phyloP scores from a whole-genome alignment of 805 yeast species.

The Metschnikowia lunata region DNA sequence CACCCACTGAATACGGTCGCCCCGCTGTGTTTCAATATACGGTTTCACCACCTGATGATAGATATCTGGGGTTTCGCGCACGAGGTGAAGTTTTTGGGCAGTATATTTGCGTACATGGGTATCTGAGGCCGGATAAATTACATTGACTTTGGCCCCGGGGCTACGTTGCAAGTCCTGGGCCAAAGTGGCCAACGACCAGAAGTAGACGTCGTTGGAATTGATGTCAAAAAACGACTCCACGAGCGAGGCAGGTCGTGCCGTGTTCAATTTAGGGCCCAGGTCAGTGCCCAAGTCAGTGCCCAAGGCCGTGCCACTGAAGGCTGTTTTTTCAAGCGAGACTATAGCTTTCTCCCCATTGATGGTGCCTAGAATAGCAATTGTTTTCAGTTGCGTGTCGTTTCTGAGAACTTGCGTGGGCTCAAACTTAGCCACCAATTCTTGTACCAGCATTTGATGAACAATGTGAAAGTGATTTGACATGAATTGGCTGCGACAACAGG shows the following conservation, averaged over 20 bases:
- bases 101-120: constrained; percentile 76
- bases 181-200: constrained; percentile 66
- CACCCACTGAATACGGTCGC: constrained; percentile 85
- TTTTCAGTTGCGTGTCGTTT: constrained; percentile 64
- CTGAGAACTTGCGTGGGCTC: constrained; percentile 36
- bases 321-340: constrained; percentile 67
- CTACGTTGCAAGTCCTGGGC: constrained; percentile 39
- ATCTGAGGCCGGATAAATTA: constrained; percentile 86
- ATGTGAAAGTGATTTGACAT: too few relatives aligned
- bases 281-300: too few relatives aligned
- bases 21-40: constrained; percentile 70
- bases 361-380: constrained; percentile 61
- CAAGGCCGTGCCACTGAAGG: constrained; percentile 34
- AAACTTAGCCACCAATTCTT: constrained; percentile 6
- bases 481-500: too few relatives aligned
- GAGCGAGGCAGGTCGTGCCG: constrained; percentile 19
- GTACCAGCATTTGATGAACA: not conserved
- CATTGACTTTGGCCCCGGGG: constrained; percentile 67
- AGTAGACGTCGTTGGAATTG: constrained; percentile 77
- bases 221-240: constrained; percentile 28
- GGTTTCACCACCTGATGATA: constrained; percentile 64
- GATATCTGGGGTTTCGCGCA: constrained; percentile 77
- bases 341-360: constrained; percentile 64
- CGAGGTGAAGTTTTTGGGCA: constrained; percentile 54
- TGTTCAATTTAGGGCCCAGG: not conserved